These are phyloP conservation scores for Erodium moschatum DNA, from an alignment of 441 rosid species.

Conservation along the genomic window DNA sequence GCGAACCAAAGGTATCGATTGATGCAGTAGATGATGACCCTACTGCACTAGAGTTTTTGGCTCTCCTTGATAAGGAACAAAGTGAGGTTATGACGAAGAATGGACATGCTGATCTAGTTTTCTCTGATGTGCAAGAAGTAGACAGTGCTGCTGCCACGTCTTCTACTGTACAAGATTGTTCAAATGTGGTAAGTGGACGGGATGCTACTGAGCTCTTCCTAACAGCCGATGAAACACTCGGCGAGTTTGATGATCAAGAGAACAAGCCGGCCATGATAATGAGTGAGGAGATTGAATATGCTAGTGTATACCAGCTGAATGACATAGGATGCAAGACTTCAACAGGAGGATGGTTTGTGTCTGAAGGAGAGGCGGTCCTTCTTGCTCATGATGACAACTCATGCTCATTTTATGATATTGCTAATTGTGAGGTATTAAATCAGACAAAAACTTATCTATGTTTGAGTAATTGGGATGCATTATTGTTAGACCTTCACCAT, in stretches of 20 bases:
- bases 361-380: slow-evolving; percentile 88
- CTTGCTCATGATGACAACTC: slow-evolving; percentile 89
- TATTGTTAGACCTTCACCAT: background rate
- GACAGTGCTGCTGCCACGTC: slow-evolving; percentile 31
- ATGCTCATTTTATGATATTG: slow-evolving; percentile 76
- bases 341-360: slow-evolving; percentile 95
- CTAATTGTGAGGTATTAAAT: slow-evolving; percentile 66
- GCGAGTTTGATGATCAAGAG: slow-evolving; percentile 74
- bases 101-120: slow-evolving; percentile 28
- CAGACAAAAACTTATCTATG: background rate
- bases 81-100: slow-evolving; percentile 19
- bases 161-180: slow-evolving; percentile 36
- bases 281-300: slow-evolving; percentile 52
- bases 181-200: slow-evolving; percentile 26
- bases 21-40: slow-evolving; percentile 42
- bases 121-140: slow-evolving; percentile 36
- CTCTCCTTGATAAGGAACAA: slow-evolving; percentile 42
- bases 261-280: slow-evolving; percentile 34
- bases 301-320: slow-evolving; percentile 40
- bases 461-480: background rate
- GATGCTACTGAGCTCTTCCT: slow-evolving; percentile 41
- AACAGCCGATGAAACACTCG: slow-evolving; percentile 63
- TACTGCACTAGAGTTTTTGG: slow-evolving; percentile 50
- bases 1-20: slow-evolving; percentile 24
- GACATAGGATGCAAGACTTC: slow-evolving; percentile 59